A percentile compares a stretch with the other conserved stretches of the same genome.
Conservation (phyloP, 2,329 filamentous ascomycete species). For the Polychaeton citri region DNA sequence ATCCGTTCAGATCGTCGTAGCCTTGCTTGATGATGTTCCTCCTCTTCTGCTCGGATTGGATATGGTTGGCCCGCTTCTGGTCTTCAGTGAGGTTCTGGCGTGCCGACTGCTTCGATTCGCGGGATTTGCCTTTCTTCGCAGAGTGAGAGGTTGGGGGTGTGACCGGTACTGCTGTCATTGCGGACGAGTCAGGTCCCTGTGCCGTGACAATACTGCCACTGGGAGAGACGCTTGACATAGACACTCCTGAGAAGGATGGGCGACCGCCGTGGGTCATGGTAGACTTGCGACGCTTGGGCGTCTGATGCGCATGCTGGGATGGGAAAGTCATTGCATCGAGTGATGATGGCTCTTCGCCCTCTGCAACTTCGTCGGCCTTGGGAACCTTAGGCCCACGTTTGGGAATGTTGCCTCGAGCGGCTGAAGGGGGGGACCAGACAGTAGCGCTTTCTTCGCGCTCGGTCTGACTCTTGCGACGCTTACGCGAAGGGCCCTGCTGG, state of each 20-base stretch:
- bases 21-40: slow-evolving; percentile 69
- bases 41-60: slow-evolving; percentile 75
- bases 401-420: slow-evolving; percentile 1
- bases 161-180: too few relatives aligned
- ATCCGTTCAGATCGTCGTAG: slow-evolving; percentile 63
- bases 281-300: slow-evolving; percentile 7
- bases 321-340: neutral
- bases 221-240: neutral
- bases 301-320: slow-evolving; percentile 3
- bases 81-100: slow-evolving; percentile 54
- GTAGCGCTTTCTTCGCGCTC: slow-evolving; percentile 2
- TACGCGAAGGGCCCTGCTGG: slow-evolving; percentile 1
- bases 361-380: slow-evolving; percentile 2
- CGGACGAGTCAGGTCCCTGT: neutral
- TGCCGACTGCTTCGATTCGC: neutral
- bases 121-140: neutral
- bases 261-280: neutral
- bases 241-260: neutral
- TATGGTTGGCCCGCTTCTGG: slow-evolving; percentile 76
- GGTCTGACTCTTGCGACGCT: slow-evolving; percentile 3
- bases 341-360: slow-evolving; percentile 2
- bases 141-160: neutral
- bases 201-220: neutral
- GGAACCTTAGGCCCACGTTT: slow-evolving; percentile 6
- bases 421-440: neutral